These are phyloP conservation scores for Silene conica DNA, from an alignment of 148 eudicot genomes.

Conservation along the genomic window DNA sequence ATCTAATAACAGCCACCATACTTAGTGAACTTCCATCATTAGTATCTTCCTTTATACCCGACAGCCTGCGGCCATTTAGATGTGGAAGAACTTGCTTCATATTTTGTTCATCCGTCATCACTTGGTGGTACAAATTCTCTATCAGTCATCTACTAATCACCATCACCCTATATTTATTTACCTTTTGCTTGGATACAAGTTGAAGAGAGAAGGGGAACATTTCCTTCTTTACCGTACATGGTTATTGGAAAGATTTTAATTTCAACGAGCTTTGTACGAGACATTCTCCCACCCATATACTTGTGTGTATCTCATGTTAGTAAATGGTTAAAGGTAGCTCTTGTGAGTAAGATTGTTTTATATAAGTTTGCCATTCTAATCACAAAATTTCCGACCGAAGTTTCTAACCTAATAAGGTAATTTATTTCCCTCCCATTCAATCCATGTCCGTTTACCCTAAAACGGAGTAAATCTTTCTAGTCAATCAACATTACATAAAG, in stretches of 20 bases:
- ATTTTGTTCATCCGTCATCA: background rate
- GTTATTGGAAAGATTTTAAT: background rate
- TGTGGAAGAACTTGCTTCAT: background rate
- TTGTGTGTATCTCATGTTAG: background rate
- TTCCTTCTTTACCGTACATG: too few species aligned
- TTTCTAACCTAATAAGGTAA: too few species aligned
- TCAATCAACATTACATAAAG: background rate
- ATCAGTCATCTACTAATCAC: background rate
- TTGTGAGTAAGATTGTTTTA: background rate
- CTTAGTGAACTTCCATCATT: background rate
- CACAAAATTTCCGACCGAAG: background rate
- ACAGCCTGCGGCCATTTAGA: constrained; percentile 11
- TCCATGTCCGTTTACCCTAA: background rate
- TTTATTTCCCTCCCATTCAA: background rate
- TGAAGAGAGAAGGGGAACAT: background rate
- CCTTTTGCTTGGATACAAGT: background rate
- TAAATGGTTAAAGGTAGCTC: background rate
- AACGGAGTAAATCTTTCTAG: background rate
- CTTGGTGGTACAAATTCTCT: constrained; percentile 6
- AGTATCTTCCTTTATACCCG: constrained; percentile 4
- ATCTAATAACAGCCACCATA: background rate
- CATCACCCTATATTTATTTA: constrained; percentile 1
- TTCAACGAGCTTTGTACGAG: background rate
- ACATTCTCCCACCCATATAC: background rate
- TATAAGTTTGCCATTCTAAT: background rate